phyloP scores from a whole-genome alignment of 148 eudicot species.

The Heliamphora exappendiculata region DNA sequence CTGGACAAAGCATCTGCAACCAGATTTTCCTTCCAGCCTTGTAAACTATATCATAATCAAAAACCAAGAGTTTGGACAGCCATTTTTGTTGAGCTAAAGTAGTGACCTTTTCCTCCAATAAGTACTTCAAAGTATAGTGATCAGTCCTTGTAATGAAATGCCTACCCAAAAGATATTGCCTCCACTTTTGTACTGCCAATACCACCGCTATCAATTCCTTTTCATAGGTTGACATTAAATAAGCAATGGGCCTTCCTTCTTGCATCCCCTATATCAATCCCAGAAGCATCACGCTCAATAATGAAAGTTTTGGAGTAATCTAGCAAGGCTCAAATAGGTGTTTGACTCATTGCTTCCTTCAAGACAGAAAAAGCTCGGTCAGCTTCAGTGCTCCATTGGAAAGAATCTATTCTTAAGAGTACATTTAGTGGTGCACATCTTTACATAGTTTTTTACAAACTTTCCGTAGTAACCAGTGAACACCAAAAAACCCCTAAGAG shows the following conservation, averaged over 20 bases:
- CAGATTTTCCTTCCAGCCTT: not conserved
- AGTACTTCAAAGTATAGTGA: not conserved
- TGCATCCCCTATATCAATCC: not conserved
- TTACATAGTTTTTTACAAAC: too few relatives aligned
- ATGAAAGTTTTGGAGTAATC: not conserved
- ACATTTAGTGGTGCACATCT: not conserved
- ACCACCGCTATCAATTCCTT: not conserved
- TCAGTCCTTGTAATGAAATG: not conserved
- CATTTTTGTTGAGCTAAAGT: not conserved
- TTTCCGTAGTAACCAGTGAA: not conserved
- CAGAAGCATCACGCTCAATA: not conserved
- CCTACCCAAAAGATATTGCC: not conserved
- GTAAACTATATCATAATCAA: not conserved
- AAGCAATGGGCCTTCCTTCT: not conserved
- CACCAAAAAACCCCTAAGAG: not conserved
- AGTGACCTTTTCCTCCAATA: not conserved
- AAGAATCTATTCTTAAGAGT: not conserved
- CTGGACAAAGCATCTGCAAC: not conserved
- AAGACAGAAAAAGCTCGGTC: not conserved
- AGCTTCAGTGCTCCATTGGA: not conserved
- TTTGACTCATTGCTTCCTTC: not conserved
- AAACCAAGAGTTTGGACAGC: not conserved
- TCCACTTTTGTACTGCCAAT: not conserved
- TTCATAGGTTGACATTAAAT: not conserved
- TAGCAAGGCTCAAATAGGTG: not conserved